phyloP scores from a whole-genome alignment of 2,329 filamentous ascomycete species.

The Pyricularia sp. region DNA sequence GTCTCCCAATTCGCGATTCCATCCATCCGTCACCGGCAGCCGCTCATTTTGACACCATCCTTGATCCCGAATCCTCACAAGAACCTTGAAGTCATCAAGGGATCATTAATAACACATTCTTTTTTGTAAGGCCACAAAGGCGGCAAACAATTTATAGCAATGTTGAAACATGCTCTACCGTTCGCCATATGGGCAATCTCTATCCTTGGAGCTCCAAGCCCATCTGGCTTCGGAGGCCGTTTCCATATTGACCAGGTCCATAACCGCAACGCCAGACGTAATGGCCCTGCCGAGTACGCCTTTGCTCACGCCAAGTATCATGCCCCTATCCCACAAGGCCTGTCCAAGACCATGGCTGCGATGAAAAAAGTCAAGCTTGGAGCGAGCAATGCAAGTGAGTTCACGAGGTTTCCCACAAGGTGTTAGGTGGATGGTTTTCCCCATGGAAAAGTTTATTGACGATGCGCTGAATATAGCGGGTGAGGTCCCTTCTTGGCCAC shows the following conservation, averaged over 20 bases:
- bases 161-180: neutral
- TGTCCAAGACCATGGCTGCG: slow-evolving; percentile 8
- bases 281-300: slow-evolving; percentile 18
- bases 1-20: neutral
- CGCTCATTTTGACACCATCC: too few species aligned
- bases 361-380: neutral
- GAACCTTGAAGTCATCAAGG: neutral
- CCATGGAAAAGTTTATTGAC: neutral
- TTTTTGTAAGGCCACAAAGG: too few species aligned
- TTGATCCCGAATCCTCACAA: neutral
- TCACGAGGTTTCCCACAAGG: too few species aligned
- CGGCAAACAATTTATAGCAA: neutral
- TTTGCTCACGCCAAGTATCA: slow-evolving; percentile 25
- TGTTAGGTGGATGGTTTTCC: neutral
- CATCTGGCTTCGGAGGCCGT: neutral
- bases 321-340: slow-evolving; percentile 14
- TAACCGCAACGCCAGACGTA: slow-evolving; percentile 21
- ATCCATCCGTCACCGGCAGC: neutral
- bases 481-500: slow-evolving; percentile 16
- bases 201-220: neutral
- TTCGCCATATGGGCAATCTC: neutral
- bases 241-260: slow-evolving; percentile 19
- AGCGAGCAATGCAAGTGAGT: neutral
- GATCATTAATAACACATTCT: too few species aligned
- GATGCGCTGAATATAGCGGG: neutral